phyloP scores from a whole-genome alignment of 176 grass and related monocot species.

The Oropetium thomaeum region DNA sequence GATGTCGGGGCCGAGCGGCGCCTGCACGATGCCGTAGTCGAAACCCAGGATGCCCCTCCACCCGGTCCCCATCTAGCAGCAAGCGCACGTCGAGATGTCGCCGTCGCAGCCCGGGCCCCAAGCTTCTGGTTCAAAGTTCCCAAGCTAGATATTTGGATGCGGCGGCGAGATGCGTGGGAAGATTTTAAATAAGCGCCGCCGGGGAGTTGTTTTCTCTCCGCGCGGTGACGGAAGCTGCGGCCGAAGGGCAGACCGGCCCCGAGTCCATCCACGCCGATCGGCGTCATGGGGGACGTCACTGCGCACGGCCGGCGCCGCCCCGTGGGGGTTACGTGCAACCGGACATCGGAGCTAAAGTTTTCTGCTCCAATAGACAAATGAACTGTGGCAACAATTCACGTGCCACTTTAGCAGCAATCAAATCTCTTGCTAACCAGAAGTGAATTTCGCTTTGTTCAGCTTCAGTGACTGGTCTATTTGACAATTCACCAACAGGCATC shows the following conservation, averaged over 20 bases:
- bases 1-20: constrained; percentile 90
- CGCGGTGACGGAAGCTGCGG: constrained; percentile 1
- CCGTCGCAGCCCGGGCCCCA: neutral
- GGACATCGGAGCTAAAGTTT: neutral
- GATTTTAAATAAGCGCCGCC: neutral
- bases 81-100: neutral
- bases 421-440: too few relatives aligned
- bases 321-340: neutral
- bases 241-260: neutral
- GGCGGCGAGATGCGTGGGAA: neutral
- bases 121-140: neutral
- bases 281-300: neutral
- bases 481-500: too few relatives aligned
- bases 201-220: neutral
- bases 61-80: constrained; percentile 34
- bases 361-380: too few relatives aligned
- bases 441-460: too few relatives aligned
- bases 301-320: neutral
- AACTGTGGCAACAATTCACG: too few relatives aligned
- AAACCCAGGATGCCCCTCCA: constrained; percentile 90
- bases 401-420: too few relatives aligned
- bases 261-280: constrained; percentile 1
- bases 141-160: neutral
- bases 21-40: constrained; percentile 87
- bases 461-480: too few relatives aligned